Base-by-base conservation (phyloP, 1,284 basidiomycete genomes). In the Ceraceosorus bombacis region DNA sequence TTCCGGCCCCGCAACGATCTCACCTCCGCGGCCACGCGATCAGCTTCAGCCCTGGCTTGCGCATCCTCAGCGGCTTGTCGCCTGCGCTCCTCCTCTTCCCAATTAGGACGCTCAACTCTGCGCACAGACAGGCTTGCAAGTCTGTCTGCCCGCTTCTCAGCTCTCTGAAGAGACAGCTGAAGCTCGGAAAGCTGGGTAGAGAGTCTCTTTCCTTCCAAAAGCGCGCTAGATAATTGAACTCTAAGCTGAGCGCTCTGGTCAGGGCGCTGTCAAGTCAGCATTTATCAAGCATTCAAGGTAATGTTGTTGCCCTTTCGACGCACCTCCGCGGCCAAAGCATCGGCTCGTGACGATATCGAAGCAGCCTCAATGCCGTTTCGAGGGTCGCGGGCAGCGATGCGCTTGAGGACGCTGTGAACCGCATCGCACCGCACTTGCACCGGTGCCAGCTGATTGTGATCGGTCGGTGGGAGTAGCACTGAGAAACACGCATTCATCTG, bases 81-180 rank as follows among this genome's bases (percentile, higher is more conserved):
- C 8, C 54, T 51, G 37, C 51, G 51, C 50, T 58, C 61, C 5
- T 60, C 66, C 27, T 60, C 46, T 41, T 56, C 55, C 12, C 27
- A 27, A 27, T 63, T 57, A 9, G 64, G 65, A 10, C 60, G 48
- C 48, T 69, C 67, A 0, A 59, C 56, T 6, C 48, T 37, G 6
- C 41, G 56, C 12, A 69, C 63, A 6, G 58, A 41, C 3, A 8
- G 51, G 40, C 64, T 65, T 49, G 46, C 49, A n/a, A 58, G 15
- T 2, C 65, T 59, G 49, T 69, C 66, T 5, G 41, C 12, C 12
- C 52, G 54, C 43, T 46, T 15, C 52, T 68, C 63, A 6, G 61
- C 57, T n/a, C 41, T 43, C 9, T 60, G 56, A 12, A 70, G 57
- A 10, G 52, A 9, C 27, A 39, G 15, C 8, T 37, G 53, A 10